Base-by-base conservation (phyloP, 352 stramenopile genomes). In the Lagenidium giganteum region DNA sequence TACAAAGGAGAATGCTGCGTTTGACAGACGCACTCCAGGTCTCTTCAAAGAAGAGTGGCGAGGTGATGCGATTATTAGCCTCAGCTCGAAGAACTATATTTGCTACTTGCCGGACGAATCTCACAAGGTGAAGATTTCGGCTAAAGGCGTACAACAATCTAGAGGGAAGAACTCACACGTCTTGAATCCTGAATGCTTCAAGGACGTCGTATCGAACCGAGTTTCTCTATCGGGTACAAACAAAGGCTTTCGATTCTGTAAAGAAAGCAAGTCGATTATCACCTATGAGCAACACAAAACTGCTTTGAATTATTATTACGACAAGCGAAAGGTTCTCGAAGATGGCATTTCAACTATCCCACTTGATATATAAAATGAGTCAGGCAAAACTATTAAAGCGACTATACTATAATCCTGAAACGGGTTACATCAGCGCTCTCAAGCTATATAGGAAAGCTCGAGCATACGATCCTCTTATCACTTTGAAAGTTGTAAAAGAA, bases 291-390 rank as follows among this genome's bases (percentile, higher is more conserved):
- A 61, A 21, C 37, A 24, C 5, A 64, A 68, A 25, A 61, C 22
- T 12, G 47, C 34, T 3, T 49, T 54, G 6, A 51, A 34, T 21
- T 68, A 58, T 29, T 68, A 45, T 18, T 67, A 67, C 17, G 59
- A 64, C 28, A 68, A 68, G 44, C 37, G 53, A n/a, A 27, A 29
- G 9, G 42, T 63, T 11, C n/a, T 51, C 18, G 24, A 3, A 20
- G 49, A 64, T 51, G 54, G 54, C 12, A 68, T 64, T 23, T 31
- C 20, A 11, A 68, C 44, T 3, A 32, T 48, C 1, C 35, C 59
- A 11, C 36, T 68, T 12, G 18, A 63, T 40, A 54, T 59, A 21
- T 63, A 63, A 58, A 47, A n/a, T n/a, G n/a, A n/a, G n/a, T n/a
- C n/a, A n/a, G n/a, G n/a, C n/a, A n/a, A n/a, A n/a, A n/a, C n/a